Base-by-base conservation (phyloP, 1,284 basidiomycete genomes). In the Malassezia yamatoensis region DNA sequence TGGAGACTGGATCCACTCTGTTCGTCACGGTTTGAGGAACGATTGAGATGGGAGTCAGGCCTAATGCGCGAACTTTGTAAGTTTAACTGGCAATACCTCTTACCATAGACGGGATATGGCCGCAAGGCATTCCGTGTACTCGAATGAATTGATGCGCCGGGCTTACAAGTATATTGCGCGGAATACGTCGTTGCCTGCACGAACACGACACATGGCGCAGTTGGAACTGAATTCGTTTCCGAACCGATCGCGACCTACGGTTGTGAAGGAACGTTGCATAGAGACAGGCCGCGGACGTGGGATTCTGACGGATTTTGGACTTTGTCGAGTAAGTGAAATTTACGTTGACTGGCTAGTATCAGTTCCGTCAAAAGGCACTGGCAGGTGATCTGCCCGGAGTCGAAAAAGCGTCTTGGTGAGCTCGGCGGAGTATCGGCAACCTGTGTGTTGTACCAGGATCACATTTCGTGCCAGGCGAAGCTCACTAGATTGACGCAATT, bases 171-270 rank as follows among this genome's bases (percentile, higher is more conserved):
- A 71, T 62, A 64, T 74, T 12, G 70, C 72, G 0, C 63, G 72
- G 24, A 74, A 74, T 59, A 71, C 70, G 16, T 70, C 70, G 2
- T 49, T 74, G 32, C 66, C 70, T 10, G 53, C 64, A 41, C 84
- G 88, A 70, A 82, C 94, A 51, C 86, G 93, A 58, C 89, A 93
- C 77, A 88, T 91, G 70, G 91, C 93, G n/a, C 91, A 96, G 76
- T 79, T 96, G 56, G 88, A 93, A 71, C 81, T 96, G 53, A 93
- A 91, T 77, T 83, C 84, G 18, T 88, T 94, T 68, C 85, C 82
- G 57, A 82, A 82, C 47, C 87, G 88, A 75, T 85, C 87, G 9
- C 83, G 87, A 36, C 86, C 87, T 18, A 83, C 83, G 8, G 85
- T 83, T 2, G 87, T 96, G 21, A 89, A 88, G 76, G 90, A 91